Conservation (phyloP, 768 basidiomycete species). For the Leucocoprinus birnbaumii region DNA sequence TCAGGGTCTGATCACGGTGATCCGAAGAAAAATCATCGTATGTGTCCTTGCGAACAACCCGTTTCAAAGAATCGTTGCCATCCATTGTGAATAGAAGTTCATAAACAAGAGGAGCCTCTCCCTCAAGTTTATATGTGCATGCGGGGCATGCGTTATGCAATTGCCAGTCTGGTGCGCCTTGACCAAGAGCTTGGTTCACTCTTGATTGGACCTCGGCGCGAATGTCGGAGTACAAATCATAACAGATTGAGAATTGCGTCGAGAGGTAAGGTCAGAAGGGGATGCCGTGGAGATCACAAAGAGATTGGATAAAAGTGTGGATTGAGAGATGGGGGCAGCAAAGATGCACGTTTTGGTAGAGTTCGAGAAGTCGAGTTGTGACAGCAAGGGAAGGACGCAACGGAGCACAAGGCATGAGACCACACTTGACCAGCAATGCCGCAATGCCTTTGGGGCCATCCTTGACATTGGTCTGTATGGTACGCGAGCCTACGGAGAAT, state of each 20-base stretch:
- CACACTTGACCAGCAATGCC: constrained; percentile 18
- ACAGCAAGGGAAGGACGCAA: constrained; percentile 17
- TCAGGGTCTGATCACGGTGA: neutral
- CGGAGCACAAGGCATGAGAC: constrained; percentile 23
- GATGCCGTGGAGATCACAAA: constrained; percentile 25
- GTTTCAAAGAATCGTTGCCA: constrained; percentile 24
- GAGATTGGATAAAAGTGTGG: constrained; percentile 23
- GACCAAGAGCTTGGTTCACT: constrained; percentile 19
- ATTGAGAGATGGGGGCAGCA: constrained; percentile 24
- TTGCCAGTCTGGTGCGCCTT: constrained; percentile 18
- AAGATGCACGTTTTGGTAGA: constrained; percentile 17
- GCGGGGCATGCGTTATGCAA: constrained; percentile 13
- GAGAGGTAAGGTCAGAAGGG: constrained; percentile 17
- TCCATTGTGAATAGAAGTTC: constrained; percentile 23
- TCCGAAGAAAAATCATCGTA: neutral
- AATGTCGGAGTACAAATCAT: constrained; percentile 23
- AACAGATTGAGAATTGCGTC: constrained; percentile 21
- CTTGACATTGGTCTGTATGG: neutral
- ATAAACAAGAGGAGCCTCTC: constrained; percentile 19
- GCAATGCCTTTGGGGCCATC: constrained; percentile 1
- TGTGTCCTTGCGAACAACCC: neutral
- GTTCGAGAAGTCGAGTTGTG: constrained; percentile 19
- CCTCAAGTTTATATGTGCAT: constrained; percentile 20
- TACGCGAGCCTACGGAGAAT: neutral
- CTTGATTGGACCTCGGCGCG: neutral